Evolutionary conservation across 768 basidiomycete genomes (phyloP).

Genomic region (Phylloporus sp.): DNA sequence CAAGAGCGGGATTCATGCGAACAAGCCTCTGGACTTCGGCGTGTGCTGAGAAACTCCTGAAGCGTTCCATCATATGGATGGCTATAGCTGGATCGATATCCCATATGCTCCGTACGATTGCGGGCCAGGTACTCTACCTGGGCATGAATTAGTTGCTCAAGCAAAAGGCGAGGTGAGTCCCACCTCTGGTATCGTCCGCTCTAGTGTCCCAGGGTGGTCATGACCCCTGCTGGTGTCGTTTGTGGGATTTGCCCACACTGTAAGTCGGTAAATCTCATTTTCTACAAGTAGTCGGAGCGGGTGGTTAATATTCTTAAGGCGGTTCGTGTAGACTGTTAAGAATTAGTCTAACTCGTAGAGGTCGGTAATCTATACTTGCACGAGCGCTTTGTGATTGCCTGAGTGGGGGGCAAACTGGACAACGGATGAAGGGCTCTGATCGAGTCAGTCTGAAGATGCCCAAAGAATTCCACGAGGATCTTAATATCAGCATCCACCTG

Average conservation of each 20-base stretch:
- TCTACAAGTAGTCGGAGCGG: slow-evolving; percentile 84
- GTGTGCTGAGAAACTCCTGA: slow-evolving; percentile 63
- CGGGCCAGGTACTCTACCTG: slow-evolving; percentile 58
- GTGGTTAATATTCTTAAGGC: slow-evolving; percentile 63
- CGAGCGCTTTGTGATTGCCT: slow-evolving; percentile 38
- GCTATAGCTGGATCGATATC: slow-evolving; percentile 78
- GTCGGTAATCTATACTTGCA: slow-evolving; percentile 32
- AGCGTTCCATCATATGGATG: slow-evolving; percentile 82
- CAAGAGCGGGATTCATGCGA: slow-evolving; percentile 64
- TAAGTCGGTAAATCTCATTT: slow-evolving; percentile 82
- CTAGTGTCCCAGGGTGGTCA: slow-evolving; percentile 53
- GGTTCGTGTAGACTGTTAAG: slow-evolving; percentile 49
- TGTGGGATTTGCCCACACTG: slow-evolving; percentile 87
- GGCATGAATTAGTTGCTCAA: slow-evolving; percentile 2
- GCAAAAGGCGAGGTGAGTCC: slow-evolving; percentile 10
- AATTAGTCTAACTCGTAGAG: slow-evolving; percentile 4
- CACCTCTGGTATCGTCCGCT: slow-evolving; percentile 64
- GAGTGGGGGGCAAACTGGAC: slow-evolving; percentile 59
- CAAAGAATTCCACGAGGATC: slow-evolving; percentile 79
- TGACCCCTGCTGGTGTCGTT: slow-evolving; percentile 68
- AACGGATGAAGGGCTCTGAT: slow-evolving; percentile 55
- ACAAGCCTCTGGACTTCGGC: slow-evolving; percentile 76
- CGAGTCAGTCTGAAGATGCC: slow-evolving; percentile 69
- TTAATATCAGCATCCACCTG: slow-evolving; percentile 89
- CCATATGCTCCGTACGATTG: slow-evolving; percentile 75